Evolutionary conservation across 495 filamentous ascomycete genomes (phyloP).

Genomic region (Neurospora pannonica): DNA sequence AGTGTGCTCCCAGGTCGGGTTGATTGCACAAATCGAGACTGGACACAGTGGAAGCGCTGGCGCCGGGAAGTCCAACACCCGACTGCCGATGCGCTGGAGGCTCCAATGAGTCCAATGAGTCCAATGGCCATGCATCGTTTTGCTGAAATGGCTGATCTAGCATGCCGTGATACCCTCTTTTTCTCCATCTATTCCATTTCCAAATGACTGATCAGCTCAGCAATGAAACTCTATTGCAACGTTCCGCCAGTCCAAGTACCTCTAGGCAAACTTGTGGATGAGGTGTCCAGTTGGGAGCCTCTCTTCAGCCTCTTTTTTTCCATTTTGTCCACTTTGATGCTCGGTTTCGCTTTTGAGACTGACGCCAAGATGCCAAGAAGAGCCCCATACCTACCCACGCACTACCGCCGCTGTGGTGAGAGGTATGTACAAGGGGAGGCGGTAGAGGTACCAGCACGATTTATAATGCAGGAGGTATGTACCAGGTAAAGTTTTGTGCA

Average conservation of each 20-base stretch:
- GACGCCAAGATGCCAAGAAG: background rate
- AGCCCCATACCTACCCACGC: background rate
- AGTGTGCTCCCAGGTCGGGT: background rate
- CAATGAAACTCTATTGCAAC: background rate
- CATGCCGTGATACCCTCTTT: background rate
- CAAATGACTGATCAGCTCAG: background rate
- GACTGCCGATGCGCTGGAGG: background rate
- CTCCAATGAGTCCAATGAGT: background rate
- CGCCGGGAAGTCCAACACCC: background rate
- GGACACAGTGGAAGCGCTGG: background rate
- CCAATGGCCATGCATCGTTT: background rate
- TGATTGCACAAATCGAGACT: background rate
- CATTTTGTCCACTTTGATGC: background rate
- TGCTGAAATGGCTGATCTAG: background rate
- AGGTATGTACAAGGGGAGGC: background rate
- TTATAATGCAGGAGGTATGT: background rate
- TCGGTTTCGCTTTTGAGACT: background rate
- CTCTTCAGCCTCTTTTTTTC: background rate
- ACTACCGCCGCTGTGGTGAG: background rate
- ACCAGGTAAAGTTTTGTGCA: background rate
- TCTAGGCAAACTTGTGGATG: background rate
- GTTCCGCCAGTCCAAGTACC: background rate
- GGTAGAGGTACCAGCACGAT: background rate
- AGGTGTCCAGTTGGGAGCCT: background rate
- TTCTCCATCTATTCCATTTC: background rate